Evolutionary conservation across 371 early-diverging fungal genomes (phyloP), one percentile per base, ranked within the genome.

Genomic region (Syncephalastrum monosporum): DNA sequence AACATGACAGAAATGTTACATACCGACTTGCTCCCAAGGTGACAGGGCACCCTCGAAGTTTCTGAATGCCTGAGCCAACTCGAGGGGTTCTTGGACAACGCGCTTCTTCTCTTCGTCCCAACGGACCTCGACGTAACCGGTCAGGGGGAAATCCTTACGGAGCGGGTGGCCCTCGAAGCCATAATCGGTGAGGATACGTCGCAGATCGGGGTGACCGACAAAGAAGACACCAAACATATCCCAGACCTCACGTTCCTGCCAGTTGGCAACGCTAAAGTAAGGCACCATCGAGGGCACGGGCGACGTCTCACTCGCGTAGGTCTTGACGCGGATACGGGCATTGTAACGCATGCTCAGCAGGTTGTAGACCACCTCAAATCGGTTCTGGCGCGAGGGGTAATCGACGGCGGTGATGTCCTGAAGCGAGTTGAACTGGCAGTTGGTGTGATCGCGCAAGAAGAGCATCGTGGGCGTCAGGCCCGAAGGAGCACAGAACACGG

Each of bases 171-270:
- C 98, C 78, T 95, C 95, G 64, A 97, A 98, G 48, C 98, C 98
- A 69, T 97, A 98, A 76, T 98, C 98, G 50, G 98, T 97, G 79
- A 98, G 84, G 68, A 98, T 97, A 57, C 99, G 83, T 50, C 99
- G 74, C 63, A 98, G 77, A 82, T 98, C 99, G 14, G 99, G 99
- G 67, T 98, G 99, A 53, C 89, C 91, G 3, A 87, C 82, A 68
- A 97, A 98, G 77, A 93, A 94, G 61, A 98, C 85, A 63, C 99
- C 99, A 74, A 86, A 98, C 98, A 98, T 97, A 71, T 98, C 99
- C 77, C 91, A 98, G 12, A 90, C 93, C 75, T 98, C 99, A 71
- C 99, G 91, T 79, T 98, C 99, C 60, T 91, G 89, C 99, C 99
- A 98, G 79, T 95, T 97, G 44, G 95, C 95, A 43, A 90, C 86